These are phyloP conservation scores for Botrytis aclada DNA, from an alignment of 2,329 filamentous ascomycete species.

Conservation along the genomic window DNA sequence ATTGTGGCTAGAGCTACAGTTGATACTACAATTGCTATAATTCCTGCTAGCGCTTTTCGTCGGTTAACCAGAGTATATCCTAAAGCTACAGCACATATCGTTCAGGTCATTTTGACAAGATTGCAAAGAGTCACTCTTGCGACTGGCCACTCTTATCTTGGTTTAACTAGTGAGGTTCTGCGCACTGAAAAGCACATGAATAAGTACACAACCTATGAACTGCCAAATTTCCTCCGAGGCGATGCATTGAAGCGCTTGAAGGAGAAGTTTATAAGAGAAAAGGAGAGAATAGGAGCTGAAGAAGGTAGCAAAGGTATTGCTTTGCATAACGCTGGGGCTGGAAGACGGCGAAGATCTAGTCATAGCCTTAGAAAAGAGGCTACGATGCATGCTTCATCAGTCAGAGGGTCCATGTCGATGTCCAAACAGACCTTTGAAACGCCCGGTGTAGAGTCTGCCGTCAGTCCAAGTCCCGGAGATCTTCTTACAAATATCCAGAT, in stretches of 20 bases:
- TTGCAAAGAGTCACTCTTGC: slow-evolving; percentile 92
- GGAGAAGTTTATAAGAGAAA: slow-evolving; percentile 85
- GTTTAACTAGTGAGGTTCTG: slow-evolving; percentile 85
- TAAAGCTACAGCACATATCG: slow-evolving; percentile 93
- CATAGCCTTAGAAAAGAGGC: slow-evolving; percentile 77
- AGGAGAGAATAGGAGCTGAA: slow-evolving; percentile 75
- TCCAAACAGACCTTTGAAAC: slow-evolving; percentile 36
- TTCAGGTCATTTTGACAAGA: slow-evolving; percentile 93
- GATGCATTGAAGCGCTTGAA: slow-evolving; percentile 80
- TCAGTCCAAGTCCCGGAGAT: slow-evolving; percentile 68
- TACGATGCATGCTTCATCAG: slow-evolving; percentile 58
- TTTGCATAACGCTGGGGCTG: slow-evolving; percentile 73
- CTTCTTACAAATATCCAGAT: slow-evolving; percentile 74
- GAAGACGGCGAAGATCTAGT: slow-evolving; percentile 67
- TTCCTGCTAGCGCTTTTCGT: slow-evolving; percentile 92
- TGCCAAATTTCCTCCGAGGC: slow-evolving; percentile 87
- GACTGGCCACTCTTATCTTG: slow-evolving; percentile 91
- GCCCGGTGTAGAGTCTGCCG: slow-evolving; percentile 32
- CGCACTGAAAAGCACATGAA: slow-evolving; percentile 93
- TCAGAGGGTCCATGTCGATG: slow-evolving; percentile 25
- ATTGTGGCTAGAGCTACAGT: slow-evolving; percentile 94
- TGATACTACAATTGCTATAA: slow-evolving; percentile 97
- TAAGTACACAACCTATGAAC: slow-evolving; percentile 83
- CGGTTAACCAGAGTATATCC: slow-evolving; percentile 91
- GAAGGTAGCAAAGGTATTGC: slow-evolving; percentile 91